Conservation (phyloP, 495 filamentous ascomycete genomes). For the Oleoguttula mirabilis region DNA sequence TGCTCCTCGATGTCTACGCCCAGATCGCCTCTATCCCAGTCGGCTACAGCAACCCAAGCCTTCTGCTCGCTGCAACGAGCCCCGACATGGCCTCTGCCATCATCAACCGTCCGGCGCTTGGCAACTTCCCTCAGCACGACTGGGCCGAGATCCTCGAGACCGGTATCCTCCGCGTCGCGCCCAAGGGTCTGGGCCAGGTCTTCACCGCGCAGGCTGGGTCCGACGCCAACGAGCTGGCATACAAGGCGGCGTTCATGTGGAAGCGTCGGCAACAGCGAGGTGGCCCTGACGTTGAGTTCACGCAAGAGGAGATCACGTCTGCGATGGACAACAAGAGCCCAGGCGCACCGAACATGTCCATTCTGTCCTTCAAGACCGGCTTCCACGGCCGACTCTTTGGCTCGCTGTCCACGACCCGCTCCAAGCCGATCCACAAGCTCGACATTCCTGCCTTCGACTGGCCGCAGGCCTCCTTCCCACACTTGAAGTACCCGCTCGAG, state of each 20-base stretch:
- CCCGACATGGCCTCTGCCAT: slow-evolving; percentile 70
- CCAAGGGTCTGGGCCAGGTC: slow-evolving; percentile 85
- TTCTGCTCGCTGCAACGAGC: slow-evolving; percentile 57
- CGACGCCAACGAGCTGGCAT: slow-evolving; percentile 98
- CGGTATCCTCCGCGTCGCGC: slow-evolving; percentile 80
- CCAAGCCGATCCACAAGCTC: slow-evolving; percentile 95
- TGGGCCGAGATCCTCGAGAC: slow-evolving; percentile 77
- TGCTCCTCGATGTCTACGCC: slow-evolving; percentile 52
- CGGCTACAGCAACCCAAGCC: slow-evolving; percentile 87
- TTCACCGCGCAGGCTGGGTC: slow-evolving; percentile 95
- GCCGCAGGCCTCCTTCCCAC: slow-evolving; percentile 90
- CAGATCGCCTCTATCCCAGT: slow-evolving; percentile 97
- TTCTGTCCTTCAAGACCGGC: slow-evolving; percentile 82
- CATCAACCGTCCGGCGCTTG: slow-evolving; percentile 89
- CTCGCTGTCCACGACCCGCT: slow-evolving; percentile 81
- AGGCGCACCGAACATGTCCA: slow-evolving; percentile 72
- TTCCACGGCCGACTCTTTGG: slow-evolving; percentile 97
- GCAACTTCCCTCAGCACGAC: slow-evolving; percentile 88
- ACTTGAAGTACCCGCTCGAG: slow-evolving; percentile 82
- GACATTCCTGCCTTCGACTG: slow-evolving; percentile 98
- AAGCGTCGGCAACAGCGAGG: slow-evolving; percentile 80
- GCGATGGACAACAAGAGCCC: slow-evolving; percentile 80
- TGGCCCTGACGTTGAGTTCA: slow-evolving; percentile 67
- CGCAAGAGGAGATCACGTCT: slow-evolving; percentile 61
- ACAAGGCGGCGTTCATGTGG: slow-evolving; percentile 99